Base-by-base conservation (phyloP, 768 basidiomycete species). In the Mycena leptocephala region DNA sequence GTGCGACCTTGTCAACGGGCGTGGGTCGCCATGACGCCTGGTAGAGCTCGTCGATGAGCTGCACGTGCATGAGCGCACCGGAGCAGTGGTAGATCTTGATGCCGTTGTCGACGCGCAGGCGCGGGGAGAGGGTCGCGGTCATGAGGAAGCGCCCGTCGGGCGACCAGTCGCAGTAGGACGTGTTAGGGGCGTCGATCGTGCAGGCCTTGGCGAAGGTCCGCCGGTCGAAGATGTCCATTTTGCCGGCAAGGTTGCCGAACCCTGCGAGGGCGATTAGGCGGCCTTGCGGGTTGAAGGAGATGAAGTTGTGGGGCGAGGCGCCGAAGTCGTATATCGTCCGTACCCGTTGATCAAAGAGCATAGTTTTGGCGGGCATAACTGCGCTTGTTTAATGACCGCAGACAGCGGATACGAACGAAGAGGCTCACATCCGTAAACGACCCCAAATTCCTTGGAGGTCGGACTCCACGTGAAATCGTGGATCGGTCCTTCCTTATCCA, bases 401-500 rank as follows among this genome's bases (percentile, higher is more conserved):
- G 22, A 26, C 48, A 51, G 67, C 58, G 74, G 64, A 14, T n/a
- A 39, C 24, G 30, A 26, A 68, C 32, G 28, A 63, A 65, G 39
- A 30, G 5, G 91, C 97, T 84, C 80, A 98, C 97, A 99, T 81
- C 98, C 98, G 82, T 99, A 99, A 32, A 97, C 95, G 41, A 99
- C 97, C 59, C 93, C 94, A 82, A 99, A 99, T 85, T 99, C 98
- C 85, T 97, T 96, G 64, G 96, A 96, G 80, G 96, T 97, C 10
- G 98, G 97, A 78, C 94, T 97, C 98, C 98, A 99, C 20, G 92
- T 86, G 75, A 98, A 98, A 83, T 99, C 98, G 81, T 98, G 97
- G 76, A 99, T 96, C 0, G 97, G 97, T 1, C 98, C 98, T 76
- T 99, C 98, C 87, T 98, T 99, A 86, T 98, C 97, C 79, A 96